Base-by-base conservation (phyloP, 768 basidiomycete species). In the Tricholoma matsutake region DNA sequence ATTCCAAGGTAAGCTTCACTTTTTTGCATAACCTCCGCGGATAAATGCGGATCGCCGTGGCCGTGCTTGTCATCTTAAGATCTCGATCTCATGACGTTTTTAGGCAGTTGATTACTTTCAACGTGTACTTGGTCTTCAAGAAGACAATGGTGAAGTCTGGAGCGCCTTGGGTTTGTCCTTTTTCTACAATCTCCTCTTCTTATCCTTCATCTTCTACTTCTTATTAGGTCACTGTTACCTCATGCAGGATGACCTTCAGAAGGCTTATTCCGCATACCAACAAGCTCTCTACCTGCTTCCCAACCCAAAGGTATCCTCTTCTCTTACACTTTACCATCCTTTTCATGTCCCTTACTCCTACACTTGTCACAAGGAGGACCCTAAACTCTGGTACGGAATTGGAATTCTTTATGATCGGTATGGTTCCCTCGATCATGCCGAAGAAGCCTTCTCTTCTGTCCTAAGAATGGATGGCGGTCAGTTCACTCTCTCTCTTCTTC, bases 131-230 rank as follows among this genome's bases (percentile, higher is more conserved):
- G 80, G 82, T 65, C 83, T 97, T 60, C 89, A 95, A 68, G 93
- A 94, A 76, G 94, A 97, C 76, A 97, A 97, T 76, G 96, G 96
- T 70, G 96, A 98, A 80, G 92, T 97, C 60, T 98, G 96, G 96
- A 94, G 93, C 69, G 94, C 96, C 0, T 83, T 99, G 61, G 95
- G 94, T 88, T 73, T 64, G 69, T 81, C 56, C 64, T 68, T 69
- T 31, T 57, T 53, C 55, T 51, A 8, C 49, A 55, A 25, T 60
- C n/a, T 61, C 62, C 34, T 58, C 58, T 60, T 39, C 65, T 61
- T 63, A 55, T 59, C 61, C 62, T 45, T 45, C 56, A 60, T n/a
- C 63, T 63, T 59, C 57, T 63, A 55, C 58, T 54, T 64, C 53
- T 58, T 68, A n/a, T 28, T 68, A 92, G 94, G 96, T 32, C 95